Conservation (phyloP, 169 alveolate genomes). For the Cryptosporidium xiaoi region DNA sequence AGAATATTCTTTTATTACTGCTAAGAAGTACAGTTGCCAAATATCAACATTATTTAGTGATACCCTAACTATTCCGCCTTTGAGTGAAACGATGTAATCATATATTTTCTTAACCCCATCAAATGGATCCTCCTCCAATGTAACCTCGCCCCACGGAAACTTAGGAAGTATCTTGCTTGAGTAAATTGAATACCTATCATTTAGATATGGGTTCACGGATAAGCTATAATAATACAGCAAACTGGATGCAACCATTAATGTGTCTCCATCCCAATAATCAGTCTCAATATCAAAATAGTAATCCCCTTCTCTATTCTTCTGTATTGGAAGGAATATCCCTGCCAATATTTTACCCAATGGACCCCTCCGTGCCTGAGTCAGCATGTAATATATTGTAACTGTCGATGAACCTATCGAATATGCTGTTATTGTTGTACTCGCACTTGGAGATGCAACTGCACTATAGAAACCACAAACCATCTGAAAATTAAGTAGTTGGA, state of each 20-base stretch:
- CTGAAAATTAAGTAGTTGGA: not conserved
- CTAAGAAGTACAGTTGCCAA: constrained; percentile 50
- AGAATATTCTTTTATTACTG: constrained; percentile 32
- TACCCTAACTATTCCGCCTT: constrained; percentile 29
- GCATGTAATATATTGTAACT: constrained; percentile 45
- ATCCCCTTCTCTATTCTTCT: constrained; percentile 48
- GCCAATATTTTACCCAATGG: constrained; percentile 44
- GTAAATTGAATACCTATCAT: constrained; percentile 18
- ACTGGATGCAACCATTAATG: constrained; percentile 52
- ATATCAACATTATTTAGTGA: constrained; percentile 56
- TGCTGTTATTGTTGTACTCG: constrained; percentile 49
- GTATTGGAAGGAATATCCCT: constrained; percentile 34
- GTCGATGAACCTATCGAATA: constrained; percentile 40
- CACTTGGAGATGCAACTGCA: constrained; percentile 71
- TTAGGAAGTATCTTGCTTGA: constrained; percentile 11
- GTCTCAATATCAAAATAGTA: constrained; percentile 18
- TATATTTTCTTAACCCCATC: constrained; percentile 19
- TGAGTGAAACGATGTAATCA: constrained; percentile 28
- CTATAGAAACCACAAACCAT: constrained; percentile 28
- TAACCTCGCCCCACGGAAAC: constrained; percentile 52
- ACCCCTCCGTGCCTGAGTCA: constrained; percentile 56
- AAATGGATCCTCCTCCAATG: constrained; percentile 28
- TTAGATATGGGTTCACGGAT: constrained; percentile 36
- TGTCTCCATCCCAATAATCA: constrained; percentile 65
- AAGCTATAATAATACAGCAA: constrained; percentile 51